Evolutionary conservation across 2,329 filamentous ascomycete species (phyloP), one percentile per base, ranked within the genome.

Genomic region (Colletotrichum magnum): DNA sequence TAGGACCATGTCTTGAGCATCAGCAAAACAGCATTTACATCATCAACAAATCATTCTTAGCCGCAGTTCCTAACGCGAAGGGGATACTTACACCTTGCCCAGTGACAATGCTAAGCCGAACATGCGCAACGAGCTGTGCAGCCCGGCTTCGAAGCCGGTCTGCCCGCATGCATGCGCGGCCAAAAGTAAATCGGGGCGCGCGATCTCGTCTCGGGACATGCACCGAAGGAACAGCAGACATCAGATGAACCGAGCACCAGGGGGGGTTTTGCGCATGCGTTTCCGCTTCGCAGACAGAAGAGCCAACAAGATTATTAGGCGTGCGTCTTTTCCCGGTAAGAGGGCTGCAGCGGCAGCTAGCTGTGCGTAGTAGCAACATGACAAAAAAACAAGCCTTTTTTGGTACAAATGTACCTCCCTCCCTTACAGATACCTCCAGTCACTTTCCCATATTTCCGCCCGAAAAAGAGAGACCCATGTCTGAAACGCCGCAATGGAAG

Each of bases 101-200:
- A 36, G 9, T 36, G 32, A 36, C 32, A 10, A 36, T 24, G 32
- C 9, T 9, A 36, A 10, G 32, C 10, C 32, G 3, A 36, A 36
- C 32, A 36, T 24, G 21, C 32, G 32, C 32, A 2, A 10, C 32
- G 7, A 36, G 32, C 7, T 10, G 32, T 36, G 48, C 9, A 12
- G n/a, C 26, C 39, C 45, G 45, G 59, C 24, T 39, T 62, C 24
- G 24, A 5, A 62, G 36, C 59, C 50, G 50, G 51, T 36, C 41
- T 21, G 41, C 39, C 59, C 26, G 47, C 24, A 21, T 15, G 39
- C n/a, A 54, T 48, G 50, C 21, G 36, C 18, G 16, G 36, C 7
- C 39, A 36, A 62, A 54, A 54, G 59, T 54, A 45, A 32, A 62
- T 62, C 59, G 59, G 51, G n/a, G 43, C 32, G 47, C 47, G 10